Evolutionary conservation across 129 eudicot genomes (phyloP), one percentile per base, ranked within the genome.

Genomic region (Arctium minus): DNA sequence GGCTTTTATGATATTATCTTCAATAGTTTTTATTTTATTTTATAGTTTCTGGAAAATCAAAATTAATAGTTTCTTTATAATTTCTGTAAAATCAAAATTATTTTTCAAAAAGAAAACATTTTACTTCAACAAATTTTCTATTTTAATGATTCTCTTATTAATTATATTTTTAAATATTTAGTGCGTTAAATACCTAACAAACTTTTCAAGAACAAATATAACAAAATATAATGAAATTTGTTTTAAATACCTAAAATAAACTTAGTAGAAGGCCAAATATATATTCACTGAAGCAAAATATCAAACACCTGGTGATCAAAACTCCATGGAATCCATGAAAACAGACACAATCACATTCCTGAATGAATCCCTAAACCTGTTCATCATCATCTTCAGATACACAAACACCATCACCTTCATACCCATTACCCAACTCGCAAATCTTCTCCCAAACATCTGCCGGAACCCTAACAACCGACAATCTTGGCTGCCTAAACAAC

Each of bases 381-480:
- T 40, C 80, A 64, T 22, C 84, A 36, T 53, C 84, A 46, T 46
- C 67, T 22, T 75, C 85, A 44, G 22, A 44, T 27, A 39, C 87
- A 60, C 10, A 78, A 67, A 22, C 76, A 32, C 88, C 91, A 75
- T 48, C 92, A 0, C 88, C 92, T 13, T 78, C 94, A 78, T 86
- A 93, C 39, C 97, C 99, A 85, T 92, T 92, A 70, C 99, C 97
- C 91, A 96, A 73, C 70, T 88, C 94, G 62, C 94, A 91, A 73
- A 96, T 73, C 87, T 83, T 85, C 36, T 85, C 88, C 99, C 99
- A 96, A 79, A 90, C 88, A 18, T 68, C 88, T 79, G 81, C 72
- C 85, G 83, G 89, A 40, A 96, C 97, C 56, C 96, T 92, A 85
- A 93, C 93, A 69, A 96, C 99, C 82, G 99, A 96, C 91, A 96